Evolutionary conservation across 1,139 yeast genomes (phyloP).

Genomic region (Nakaseomyces nivariensis): DNA sequence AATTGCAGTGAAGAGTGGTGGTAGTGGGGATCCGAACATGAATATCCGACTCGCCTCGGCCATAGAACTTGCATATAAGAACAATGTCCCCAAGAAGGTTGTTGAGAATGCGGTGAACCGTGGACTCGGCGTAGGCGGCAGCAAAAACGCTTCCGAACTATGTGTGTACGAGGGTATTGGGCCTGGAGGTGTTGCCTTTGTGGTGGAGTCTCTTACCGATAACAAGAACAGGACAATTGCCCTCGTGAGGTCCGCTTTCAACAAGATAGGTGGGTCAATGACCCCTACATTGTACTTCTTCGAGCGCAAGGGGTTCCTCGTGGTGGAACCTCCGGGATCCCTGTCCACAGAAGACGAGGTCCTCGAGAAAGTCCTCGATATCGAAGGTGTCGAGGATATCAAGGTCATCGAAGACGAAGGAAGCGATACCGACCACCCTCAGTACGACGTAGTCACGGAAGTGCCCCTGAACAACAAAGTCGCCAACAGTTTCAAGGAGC

Average conservation of each 20-base stretch:
- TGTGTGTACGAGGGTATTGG: conserved; percentile 83
- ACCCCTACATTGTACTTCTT: conserved; percentile 75
- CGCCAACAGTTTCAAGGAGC: conserved; percentile 45
- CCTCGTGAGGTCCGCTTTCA: conserved; percentile 63
- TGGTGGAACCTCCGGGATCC: conserved; percentile 33
- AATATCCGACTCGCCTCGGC: conserved; percentile 69
- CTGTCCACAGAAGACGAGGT: conserved; percentile 45
- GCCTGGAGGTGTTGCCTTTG: conserved; percentile 81
- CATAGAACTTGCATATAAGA: conserved; percentile 66
- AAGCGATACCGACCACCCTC: conserved; percentile 4
- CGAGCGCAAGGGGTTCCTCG: conserved; percentile 63
- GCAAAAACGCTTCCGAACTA: conserved; percentile 32
- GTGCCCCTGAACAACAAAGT: conserved; percentile 53
- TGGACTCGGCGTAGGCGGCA: conserved; percentile 52
- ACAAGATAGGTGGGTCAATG: conserved; percentile 58
- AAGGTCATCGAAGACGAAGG: conserved; percentile 35
- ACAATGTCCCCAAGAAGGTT: conserved; percentile 74
- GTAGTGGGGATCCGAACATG: conserved; percentile 48
- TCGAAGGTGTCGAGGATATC: conserved; percentile 76
- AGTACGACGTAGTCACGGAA: conserved; percentile 41
- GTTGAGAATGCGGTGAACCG: conserved; percentile 80
- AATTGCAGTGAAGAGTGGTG: conserved; percentile 53
- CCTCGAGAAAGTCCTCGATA: conserved; percentile 64
- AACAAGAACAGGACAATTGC: conserved; percentile 78
- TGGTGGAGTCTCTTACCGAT: conserved; percentile 81